A percentile compares a stretch with the other conserved stretches of the same genome.
Conservation (phyloP, 176 grass and related monocot species). For the Rhynchospora pubera region DNA sequence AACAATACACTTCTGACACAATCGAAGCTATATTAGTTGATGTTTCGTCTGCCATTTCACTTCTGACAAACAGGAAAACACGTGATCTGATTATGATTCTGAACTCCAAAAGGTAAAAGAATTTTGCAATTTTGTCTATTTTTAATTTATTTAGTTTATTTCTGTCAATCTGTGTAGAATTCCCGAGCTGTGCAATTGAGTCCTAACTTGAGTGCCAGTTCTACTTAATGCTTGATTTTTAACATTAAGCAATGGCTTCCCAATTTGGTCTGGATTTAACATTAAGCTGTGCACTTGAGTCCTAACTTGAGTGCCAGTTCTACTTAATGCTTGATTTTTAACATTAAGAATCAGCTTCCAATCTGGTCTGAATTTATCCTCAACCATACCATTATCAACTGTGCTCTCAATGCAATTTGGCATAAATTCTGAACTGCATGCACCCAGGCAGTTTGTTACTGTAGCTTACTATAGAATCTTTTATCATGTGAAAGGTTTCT, state of each 20-base stretch:
- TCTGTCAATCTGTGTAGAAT: background rate
- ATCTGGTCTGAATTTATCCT: background rate
- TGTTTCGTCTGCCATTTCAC: conserved; percentile 59
- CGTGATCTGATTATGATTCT: conserved; percentile 95
- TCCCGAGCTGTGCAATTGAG: background rate
- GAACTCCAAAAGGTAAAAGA: conserved; percentile 75
- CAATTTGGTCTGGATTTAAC: background rate
- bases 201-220: background rate
- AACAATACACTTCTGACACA: conserved; percentile 68
- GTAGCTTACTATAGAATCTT: conserved; percentile 17
- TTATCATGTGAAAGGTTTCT: conserved; percentile 50
- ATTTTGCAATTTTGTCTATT: background rate
- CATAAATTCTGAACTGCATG: background rate
- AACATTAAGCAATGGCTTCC: background rate
- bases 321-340: background rate
- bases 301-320: background rate
- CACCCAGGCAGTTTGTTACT: background rate
- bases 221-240: background rate
- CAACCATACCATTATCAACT: background rate
- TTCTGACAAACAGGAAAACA: conserved; percentile 84
- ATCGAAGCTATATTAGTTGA: conserved; percentile 56
- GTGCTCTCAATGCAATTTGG: background rate
- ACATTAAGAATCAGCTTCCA: background rate
- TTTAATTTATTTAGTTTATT: background rate
- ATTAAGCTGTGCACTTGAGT: background rate